phyloP scores from a whole-genome alignment of 768 basidiomycete genomes.

The Wakefieldia striispora region DNA sequence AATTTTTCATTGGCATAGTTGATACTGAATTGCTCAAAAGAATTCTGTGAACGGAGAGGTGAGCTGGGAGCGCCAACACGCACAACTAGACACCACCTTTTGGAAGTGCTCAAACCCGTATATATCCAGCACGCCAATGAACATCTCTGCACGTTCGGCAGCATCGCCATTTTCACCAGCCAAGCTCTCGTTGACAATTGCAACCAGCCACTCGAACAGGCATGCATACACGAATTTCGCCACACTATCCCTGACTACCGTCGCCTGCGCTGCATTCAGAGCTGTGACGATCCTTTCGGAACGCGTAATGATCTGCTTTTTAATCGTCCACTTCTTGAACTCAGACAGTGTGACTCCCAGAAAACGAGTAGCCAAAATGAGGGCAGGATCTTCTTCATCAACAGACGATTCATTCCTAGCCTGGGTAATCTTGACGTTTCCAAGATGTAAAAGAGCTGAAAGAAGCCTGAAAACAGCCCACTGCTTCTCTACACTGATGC shows the following conservation, averaged over 20 bases:
- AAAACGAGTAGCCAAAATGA: conserved; percentile 82
- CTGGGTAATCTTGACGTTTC: conserved; percentile 90
- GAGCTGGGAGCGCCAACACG: not conserved
- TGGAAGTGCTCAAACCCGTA: conserved; percentile 98
- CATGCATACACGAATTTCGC: conserved; percentile 99
- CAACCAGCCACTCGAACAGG: conserved; percentile 97
- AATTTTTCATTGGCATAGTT: conserved; percentile 99
- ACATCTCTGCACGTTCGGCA: conserved; percentile 90
- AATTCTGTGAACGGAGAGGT: conserved; percentile 50
- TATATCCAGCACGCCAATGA: conserved; percentile 98
- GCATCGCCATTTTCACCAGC: conserved; percentile 94
- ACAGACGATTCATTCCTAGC: conserved; percentile 79
- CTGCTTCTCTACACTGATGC: conserved; percentile 96
- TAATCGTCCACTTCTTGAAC: conserved; percentile 98
- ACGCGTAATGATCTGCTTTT: conserved; percentile 94
- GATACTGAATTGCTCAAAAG: conserved; percentile 98
- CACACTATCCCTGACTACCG: conserved; percentile 92
- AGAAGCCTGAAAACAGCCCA: conserved; percentile 97
- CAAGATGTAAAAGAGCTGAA: conserved; percentile 93
- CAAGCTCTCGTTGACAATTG: conserved; percentile 95
- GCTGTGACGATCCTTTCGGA: conserved; percentile 93
- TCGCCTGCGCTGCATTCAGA: conserved; percentile 84
- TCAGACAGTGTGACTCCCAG: conserved; percentile 87
- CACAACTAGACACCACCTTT: conserved; percentile 52
- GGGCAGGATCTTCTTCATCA: conserved; percentile 77